Evolutionary conservation across 2,329 filamentous ascomycete species (phyloP).

Genomic region (Gaeumannomyces sp.): DNA sequence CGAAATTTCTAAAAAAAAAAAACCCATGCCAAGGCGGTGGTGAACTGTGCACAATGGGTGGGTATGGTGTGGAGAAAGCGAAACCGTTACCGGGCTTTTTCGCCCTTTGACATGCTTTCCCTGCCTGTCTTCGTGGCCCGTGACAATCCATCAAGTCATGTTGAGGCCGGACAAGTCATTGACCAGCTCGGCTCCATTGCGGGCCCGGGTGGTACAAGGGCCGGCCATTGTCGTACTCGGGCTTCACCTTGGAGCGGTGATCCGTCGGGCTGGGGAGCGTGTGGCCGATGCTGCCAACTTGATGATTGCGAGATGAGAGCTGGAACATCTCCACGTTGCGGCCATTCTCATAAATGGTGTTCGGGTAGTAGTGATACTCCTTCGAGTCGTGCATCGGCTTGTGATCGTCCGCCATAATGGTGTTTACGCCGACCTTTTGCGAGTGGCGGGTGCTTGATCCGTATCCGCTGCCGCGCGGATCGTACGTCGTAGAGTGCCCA

Average conservation of each 20-base stretch:
- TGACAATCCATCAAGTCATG: conserved; percentile 30
- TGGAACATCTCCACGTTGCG: conserved; percentile 45
- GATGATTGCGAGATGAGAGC: conserved; percentile 25
- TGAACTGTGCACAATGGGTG: too few relatives aligned
- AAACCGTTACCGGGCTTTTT: too few relatives aligned
- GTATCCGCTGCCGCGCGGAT: conserved; percentile 35
- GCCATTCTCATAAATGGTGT: conserved; percentile 40
- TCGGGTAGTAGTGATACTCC: conserved; percentile 50
- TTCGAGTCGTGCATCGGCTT: conserved; percentile 43
- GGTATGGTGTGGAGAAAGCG: too few relatives aligned
- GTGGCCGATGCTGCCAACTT: conserved; percentile 19
- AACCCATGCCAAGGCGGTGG: too few relatives aligned
- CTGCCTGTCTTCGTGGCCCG: too few relatives aligned
- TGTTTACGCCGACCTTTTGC: conserved; percentile 44
- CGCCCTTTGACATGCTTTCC: too few relatives aligned
- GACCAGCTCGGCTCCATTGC: conserved; percentile 27
- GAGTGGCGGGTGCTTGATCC: conserved; percentile 34
- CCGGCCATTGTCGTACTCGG: conserved; percentile 40
- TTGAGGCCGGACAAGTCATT: conserved; percentile 41
- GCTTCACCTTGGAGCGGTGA: conserved; percentile 37
- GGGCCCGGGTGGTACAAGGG: conserved; percentile 40
- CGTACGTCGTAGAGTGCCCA: conserved; percentile 27
- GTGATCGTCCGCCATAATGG: conserved; percentile 45
- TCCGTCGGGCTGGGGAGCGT: conserved; percentile 14
- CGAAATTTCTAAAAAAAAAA: too few relatives aligned